phyloP scores from a whole-genome alignment of 2,329 filamentous ascomycete genomes.

The Aphanoascus verrucosus region DNA sequence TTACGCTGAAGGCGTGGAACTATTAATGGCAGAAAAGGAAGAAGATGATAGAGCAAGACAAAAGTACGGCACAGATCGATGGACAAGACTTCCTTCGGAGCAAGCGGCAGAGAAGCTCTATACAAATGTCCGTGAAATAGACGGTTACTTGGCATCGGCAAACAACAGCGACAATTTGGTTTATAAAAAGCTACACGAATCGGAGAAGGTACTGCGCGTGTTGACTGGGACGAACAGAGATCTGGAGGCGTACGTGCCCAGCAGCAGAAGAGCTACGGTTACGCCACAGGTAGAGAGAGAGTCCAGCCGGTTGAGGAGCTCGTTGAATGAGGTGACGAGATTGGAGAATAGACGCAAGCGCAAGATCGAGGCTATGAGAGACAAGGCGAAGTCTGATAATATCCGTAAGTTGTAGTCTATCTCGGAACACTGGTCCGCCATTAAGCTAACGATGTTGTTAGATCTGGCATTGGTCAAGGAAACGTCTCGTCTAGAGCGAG shows the following conservation, averaged over 20 bases:
- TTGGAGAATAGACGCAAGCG: slow-evolving; percentile 70
- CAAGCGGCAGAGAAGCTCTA: slow-evolving; percentile 63
- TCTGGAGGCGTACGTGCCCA: slow-evolving; percentile 81
- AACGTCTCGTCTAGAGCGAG: slow-evolving; percentile 72
- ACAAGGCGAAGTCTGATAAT: slow-evolving; percentile 76
- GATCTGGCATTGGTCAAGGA: slow-evolving; percentile 70
- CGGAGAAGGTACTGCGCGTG: slow-evolving; percentile 62
- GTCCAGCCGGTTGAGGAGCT: slow-evolving; percentile 63
- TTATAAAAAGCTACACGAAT: slow-evolving; percentile 64
- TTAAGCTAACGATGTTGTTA: slow-evolving; percentile 18
- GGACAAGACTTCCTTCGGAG: slow-evolving; percentile 60
- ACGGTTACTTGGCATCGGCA: slow-evolving; percentile 70
- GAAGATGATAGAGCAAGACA: slow-evolving; percentile 67
- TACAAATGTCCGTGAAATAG: slow-evolving; percentile 64
- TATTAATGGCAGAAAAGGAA: slow-evolving; percentile 66
- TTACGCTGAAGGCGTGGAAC: slow-evolving; percentile 72
- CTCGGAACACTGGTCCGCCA: background rate
- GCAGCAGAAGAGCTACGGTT: slow-evolving; percentile 65
- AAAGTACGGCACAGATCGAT: slow-evolving; percentile 79
- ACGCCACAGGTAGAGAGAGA: slow-evolving; percentile 71
- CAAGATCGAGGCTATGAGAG: slow-evolving; percentile 65
- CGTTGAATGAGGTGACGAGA: slow-evolving; percentile 73
- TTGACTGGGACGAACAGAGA: slow-evolving; percentile 69
- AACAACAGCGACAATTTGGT: slow-evolving; percentile 59
- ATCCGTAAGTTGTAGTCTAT: slow-evolving; percentile 49